These are phyloP conservation scores for Fusarium falciforme DNA, from an alignment of 2,329 filamentous ascomycete species.

Conservation along the genomic window DNA sequence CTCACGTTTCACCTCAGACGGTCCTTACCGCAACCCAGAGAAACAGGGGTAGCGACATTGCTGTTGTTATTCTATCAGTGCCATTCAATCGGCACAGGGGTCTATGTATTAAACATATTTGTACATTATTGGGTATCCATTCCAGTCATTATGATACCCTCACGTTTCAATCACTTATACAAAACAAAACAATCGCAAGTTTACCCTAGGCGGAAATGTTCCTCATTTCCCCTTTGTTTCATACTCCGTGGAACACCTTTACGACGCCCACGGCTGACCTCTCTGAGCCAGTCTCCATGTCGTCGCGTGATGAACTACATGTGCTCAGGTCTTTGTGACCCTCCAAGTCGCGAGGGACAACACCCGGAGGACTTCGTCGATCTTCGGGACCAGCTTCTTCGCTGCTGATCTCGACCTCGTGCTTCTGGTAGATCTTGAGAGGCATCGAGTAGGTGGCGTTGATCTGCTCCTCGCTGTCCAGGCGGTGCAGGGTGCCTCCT, in stretches of 20 bases:
- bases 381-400: conserved; percentile 39
- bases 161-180: not conserved
- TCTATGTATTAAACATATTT: conserved; percentile 4
- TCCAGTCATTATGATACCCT: conserved; percentile 11
- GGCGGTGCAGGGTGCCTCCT: conserved; percentile 37
- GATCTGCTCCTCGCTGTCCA: conserved; percentile 54
- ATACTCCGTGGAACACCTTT: conserved; percentile 44
- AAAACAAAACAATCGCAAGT: conserved; percentile 7
- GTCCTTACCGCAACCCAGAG: not conserved
- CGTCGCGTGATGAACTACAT: conserved; percentile 30
- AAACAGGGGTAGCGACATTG: not conserved
- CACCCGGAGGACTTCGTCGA: conserved; percentile 34
- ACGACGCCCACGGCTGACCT: conserved; percentile 42
- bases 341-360: conserved; percentile 31
- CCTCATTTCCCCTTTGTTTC: not conserved
- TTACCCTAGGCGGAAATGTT: not conserved
- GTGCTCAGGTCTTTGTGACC: conserved; percentile 33
- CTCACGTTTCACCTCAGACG: not conserved
- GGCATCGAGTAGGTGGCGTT: conserved; percentile 47
- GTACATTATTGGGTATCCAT: conserved; percentile 3
- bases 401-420: conserved; percentile 47
- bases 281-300: conserved; percentile 40
- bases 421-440: conserved; percentile 52
- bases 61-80: conserved; percentile 1
- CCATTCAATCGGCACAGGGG: not conserved